A percentile compares a stretch with the other conserved stretches of the same genome.
Conservation (phyloP, 2,329 filamentous ascomycete species). For the Colletotrichum chrysophilum region DNA sequence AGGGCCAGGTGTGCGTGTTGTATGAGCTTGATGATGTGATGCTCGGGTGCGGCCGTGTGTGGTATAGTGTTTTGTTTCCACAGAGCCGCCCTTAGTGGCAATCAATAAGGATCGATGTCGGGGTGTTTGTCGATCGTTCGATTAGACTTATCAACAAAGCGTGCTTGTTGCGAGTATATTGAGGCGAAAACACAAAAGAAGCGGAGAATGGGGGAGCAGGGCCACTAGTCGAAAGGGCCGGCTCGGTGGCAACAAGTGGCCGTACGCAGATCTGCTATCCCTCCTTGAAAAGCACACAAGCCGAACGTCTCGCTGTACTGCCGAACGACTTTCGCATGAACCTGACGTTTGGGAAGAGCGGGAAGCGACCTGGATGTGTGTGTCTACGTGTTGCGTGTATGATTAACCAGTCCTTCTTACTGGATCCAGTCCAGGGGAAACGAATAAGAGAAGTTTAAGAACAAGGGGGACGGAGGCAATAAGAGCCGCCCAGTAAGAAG, state of each 20-base stretch:
- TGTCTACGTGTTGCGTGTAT: neutral
- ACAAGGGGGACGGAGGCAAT: neutral
- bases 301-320: neutral
- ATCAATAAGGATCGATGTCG: neutral
- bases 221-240: neutral
- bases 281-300: neutral
- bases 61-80: slow-evolving; percentile 5
- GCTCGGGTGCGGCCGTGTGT: neutral
- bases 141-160: neutral
- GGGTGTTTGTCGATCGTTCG: slow-evolving; percentile 13
- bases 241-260: neutral
- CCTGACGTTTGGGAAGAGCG: neutral
- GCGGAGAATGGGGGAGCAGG: neutral
- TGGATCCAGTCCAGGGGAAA: slow-evolving; percentile 9
- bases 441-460: neutral
- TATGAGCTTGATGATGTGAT: neutral
- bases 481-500: neutral
- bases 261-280: neutral
- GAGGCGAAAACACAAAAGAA: neutral
- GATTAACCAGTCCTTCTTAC: neutral
- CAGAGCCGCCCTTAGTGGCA: neutral
- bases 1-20: neutral
- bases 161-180: slow-evolving; percentile 8
- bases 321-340: neutral
- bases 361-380: neutral